A percentile compares a stretch with the other conserved stretches of the same genome.
Conservation (phyloP, 257 asterid species). For the Przewalskia tangutica region DNA sequence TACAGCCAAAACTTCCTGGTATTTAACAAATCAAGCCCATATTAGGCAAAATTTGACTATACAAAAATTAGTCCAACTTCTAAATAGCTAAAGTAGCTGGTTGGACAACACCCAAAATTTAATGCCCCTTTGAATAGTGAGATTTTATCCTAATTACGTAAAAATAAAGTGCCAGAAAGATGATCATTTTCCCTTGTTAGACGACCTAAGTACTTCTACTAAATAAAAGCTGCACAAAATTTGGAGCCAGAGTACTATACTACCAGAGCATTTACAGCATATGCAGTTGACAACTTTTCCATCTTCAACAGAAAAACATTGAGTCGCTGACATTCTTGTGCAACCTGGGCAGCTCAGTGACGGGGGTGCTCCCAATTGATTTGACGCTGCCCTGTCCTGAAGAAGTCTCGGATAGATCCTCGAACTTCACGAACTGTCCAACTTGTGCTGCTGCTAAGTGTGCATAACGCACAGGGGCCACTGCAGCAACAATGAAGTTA, state of each 20-base stretch:
- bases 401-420: constrained; percentile 53
- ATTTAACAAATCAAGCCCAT: neutral
- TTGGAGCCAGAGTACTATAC: neutral
- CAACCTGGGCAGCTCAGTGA: constrained; percentile 76
- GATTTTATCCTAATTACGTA: neutral
- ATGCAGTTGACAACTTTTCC: neutral
- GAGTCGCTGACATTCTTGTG: constrained; percentile 61
- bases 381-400: constrained; percentile 30
- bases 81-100: neutral
- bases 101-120: neutral
- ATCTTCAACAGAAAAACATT: constrained; percentile 81
- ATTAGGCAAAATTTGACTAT: neutral
- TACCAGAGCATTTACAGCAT: constrained; percentile 5
- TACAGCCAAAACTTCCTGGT: neutral
- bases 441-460: constrained; percentile 89
- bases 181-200: neutral
- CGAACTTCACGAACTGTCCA: constrained; percentile 63
- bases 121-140: neutral
- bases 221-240: neutral
- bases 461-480: constrained; percentile 82
- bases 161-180: neutral
- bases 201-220: neutral
- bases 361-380: constrained; percentile 18
- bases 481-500: constrained; percentile 28
- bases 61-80: neutral